Conservation (phyloP, 805 yeast species). For the Zygotorulaspora danielsina region DNA sequence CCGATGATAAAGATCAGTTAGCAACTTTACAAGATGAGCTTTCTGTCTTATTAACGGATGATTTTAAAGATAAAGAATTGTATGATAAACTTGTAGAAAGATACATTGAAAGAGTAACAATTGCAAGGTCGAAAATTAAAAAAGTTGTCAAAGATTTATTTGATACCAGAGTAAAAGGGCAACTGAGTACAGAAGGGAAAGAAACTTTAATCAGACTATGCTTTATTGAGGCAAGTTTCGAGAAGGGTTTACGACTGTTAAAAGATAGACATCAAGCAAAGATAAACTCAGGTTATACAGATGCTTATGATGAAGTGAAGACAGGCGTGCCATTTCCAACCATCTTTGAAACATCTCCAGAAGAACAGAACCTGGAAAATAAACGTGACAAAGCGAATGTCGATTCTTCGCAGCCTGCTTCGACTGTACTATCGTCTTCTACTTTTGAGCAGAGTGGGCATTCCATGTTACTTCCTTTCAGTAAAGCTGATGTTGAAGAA, state of each 20-base stretch:
- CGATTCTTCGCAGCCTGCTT: constrained; percentile 5
- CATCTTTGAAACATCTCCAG: constrained; percentile 1
- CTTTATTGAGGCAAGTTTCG: constrained; percentile 66
- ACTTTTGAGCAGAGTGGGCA: constrained; percentile 32
- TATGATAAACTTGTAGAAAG: constrained; percentile 30
- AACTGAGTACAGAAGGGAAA: constrained; percentile 66
- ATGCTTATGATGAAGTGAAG: not conserved
- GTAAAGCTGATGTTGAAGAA: constrained; percentile 30
- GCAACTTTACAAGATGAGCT: constrained; percentile 54
- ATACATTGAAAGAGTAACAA: constrained; percentile 38
- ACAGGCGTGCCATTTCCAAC: constrained; percentile 1
- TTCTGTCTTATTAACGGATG: constrained; percentile 40
- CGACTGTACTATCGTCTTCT: constrained; percentile 24
- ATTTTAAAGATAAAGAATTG: constrained; percentile 23
- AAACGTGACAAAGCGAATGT: constrained; percentile 2
- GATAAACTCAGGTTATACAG: not conserved
- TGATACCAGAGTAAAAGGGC: constrained; percentile 49
- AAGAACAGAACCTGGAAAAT: constrained; percentile 1
- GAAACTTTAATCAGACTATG: constrained; percentile 71
- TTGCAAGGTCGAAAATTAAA: constrained; percentile 40
- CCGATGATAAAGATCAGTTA: constrained; percentile 41
- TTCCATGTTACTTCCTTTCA: constrained; percentile 38
- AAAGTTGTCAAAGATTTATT: constrained; percentile 55
- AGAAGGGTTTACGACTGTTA: constrained; percentile 43
- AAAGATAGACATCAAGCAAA: constrained; percentile 26